Percentiles rank a stretch among this genome's conserved stretches.
Evolutionary conservation across 2,329 filamentous ascomycete species (phyloP).

Genomic region (Davidsoniella virescens): DNA sequence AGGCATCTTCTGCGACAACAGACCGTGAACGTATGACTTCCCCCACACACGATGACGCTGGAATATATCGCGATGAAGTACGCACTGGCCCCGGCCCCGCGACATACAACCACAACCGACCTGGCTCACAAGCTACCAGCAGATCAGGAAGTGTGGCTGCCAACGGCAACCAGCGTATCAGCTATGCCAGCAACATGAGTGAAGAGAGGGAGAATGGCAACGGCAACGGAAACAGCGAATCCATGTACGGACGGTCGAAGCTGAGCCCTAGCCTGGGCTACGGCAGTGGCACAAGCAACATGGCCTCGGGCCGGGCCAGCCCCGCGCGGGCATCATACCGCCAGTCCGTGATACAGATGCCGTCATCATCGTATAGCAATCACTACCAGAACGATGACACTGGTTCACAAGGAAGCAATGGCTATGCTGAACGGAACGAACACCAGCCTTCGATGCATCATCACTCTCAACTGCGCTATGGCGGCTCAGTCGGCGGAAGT

Average conservation of each 20-base stretch:
- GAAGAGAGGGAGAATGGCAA: constrained; percentile 58
- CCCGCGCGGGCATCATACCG: constrained; percentile 35
- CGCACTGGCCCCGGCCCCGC: constrained; percentile 19
- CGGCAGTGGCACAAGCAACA: constrained; percentile 15
- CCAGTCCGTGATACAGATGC: constrained; percentile 21
- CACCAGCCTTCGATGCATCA: not conserved
- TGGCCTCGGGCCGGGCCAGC: constrained; percentile 41
- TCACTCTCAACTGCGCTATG: too few species aligned
- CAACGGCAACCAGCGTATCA: constrained; percentile 34
- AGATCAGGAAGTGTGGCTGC: constrained; percentile 15
- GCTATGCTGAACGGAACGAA: not conserved
- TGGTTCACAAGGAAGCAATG: constrained; percentile 8
- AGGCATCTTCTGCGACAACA: constrained; percentile 12
- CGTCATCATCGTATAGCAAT: constrained; percentile 6
- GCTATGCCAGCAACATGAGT: constrained; percentile 48
- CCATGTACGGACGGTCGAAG: constrained; percentile 32
- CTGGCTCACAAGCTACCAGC: constrained; percentile 7
- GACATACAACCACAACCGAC: constrained; percentile 3
- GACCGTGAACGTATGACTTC: constrained; percentile 25
- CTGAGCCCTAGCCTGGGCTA: constrained; percentile 40
- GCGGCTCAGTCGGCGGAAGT: too few species aligned
- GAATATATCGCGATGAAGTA: constrained; percentile 38
- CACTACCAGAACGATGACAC: constrained; percentile 6
- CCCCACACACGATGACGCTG: constrained; percentile 25
- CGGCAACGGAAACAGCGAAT: constrained; percentile 18